Evolutionary conservation across 176 grass and related monocot species (phyloP), one percentile per base, ranked within the genome.

Genomic region (Eremochloa ophiuroides): DNA sequence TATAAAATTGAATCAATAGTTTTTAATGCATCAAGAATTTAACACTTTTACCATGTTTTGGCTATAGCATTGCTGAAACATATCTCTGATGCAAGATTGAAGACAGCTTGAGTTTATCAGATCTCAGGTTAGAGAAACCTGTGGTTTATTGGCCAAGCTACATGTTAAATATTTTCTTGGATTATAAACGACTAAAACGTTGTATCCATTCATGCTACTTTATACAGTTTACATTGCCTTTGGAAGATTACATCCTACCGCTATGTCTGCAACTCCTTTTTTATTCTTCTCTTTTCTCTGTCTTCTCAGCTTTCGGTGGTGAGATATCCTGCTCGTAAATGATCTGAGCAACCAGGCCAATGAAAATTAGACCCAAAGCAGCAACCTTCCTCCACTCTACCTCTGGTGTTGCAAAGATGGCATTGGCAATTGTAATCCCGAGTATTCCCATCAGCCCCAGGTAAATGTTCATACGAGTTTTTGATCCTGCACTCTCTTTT

Each of bases 351-450:
- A 93, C 74, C 80, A 99, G 69, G 13, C 93, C 93, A 69, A 91
- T 79, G 69, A 93, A 90, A 85, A 99, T 95, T 48, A 99, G 80
- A 29, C 87, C 91, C 82, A 99, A 66, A 61, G 90, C 87, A 13
- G 89, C 89, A 64, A 99, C 88, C 40, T 95, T 99, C 73, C 82
- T 81, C 96, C 96, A 95, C 22, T 95, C 93, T 64, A 91, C 91
- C 65, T 94, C 82, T 62, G 82, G 62, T 2, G 85, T 77, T 35
- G 76, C 76, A n/a, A 91, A 83, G 53, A 93, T 46, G 10, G 85
- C 93, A 72, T 91, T 88, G 18, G 55, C 85, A 30, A 95, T 95
- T 74, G 86, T 89, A 60, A 93, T 59, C 35, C 84, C 84, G 16
- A 99, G 89, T 85, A 99, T 76, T 40, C 91, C 83, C 91, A 95